Evolutionary conservation across 805 yeast species (phyloP).

Genomic region (Suhomyces faveliae): DNA sequence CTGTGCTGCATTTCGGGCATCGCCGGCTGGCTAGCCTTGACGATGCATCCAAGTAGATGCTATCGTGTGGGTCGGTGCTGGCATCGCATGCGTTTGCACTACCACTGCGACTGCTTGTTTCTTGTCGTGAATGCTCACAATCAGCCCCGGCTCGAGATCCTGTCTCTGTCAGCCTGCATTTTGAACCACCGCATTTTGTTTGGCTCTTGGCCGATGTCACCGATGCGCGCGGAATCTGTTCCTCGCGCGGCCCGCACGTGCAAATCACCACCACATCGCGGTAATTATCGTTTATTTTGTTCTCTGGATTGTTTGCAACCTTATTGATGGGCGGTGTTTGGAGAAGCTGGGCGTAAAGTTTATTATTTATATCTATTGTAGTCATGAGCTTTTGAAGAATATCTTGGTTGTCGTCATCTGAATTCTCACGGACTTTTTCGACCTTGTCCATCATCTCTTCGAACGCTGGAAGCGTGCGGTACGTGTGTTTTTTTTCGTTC

Average conservation of each 20-base stretch:
- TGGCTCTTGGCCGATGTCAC: background rate
- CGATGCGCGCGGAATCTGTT: background rate
- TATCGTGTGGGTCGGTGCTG: background rate
- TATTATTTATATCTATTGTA: conserved; percentile 1
- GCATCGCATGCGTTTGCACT: background rate
- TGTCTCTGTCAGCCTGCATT: background rate
- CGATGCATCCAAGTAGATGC: background rate
- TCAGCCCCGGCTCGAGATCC: background rate
- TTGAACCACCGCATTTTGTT: background rate
- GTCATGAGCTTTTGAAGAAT: background rate
- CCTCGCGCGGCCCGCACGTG: background rate
- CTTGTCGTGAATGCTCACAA: background rate
- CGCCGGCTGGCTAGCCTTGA: background rate
- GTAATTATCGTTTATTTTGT: background rate
- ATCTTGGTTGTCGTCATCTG: background rate
- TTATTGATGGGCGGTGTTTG: background rate
- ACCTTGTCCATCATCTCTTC: conserved; percentile 9
- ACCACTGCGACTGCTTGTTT: background rate
- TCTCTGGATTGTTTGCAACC: conserved; percentile 1
- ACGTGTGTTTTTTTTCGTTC: conserved; percentile 1
- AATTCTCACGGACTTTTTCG: too few species aligned
- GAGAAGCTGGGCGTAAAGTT: background rate
- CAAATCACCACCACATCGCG: conserved; percentile 1
- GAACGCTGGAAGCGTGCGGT: conserved; percentile 6
- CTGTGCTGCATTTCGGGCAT: conserved; percentile 2